Conservation (phyloP, 805 yeast species). For the Monosporozyma siamensis region DNA sequence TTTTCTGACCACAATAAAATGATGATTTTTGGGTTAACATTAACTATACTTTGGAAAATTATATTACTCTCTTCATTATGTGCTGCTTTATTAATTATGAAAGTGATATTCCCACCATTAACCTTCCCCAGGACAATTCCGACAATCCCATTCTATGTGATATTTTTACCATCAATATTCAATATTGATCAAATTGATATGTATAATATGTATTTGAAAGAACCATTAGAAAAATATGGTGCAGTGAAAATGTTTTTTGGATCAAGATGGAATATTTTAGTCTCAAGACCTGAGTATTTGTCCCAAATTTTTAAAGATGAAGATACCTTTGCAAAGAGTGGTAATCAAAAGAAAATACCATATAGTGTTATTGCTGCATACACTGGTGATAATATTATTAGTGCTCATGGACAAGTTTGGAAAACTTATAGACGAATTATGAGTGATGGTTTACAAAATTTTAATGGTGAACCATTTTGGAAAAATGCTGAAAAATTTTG, state of each 20-base stretch:
- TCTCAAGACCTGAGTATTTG: conserved; percentile 40
- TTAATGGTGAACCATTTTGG: conserved; percentile 33
- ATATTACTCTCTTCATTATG: not conserved
- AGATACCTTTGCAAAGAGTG: conserved; percentile 45
- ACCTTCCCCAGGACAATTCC: conserved; percentile 47
- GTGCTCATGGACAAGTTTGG: conserved; percentile 50
- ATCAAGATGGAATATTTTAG: conserved; percentile 51
- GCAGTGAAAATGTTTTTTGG: conserved; percentile 54
- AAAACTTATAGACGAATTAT: conserved; percentile 37
- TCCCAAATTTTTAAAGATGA: conserved; percentile 41
- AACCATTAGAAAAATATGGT: conserved; percentile 41
- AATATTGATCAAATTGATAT: conserved; percentile 41
- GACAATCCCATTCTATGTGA: conserved; percentile 52
- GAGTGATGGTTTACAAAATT: conserved; percentile 42
- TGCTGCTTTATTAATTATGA: conserved; percentile 5
- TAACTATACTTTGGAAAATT: not conserved
- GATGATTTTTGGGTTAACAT: not conserved
- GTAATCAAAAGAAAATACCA: conserved; percentile 51
- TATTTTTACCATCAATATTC: conserved; percentile 38
- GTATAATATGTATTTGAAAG: conserved; percentile 35
- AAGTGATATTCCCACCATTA: conserved; percentile 36
- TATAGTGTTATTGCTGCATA: conserved; percentile 44
- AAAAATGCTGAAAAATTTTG: conserved; percentile 34
- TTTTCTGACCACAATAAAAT: too few species aligned
- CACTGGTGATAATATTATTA: conserved; percentile 53